Conservation (phyloP, 805 yeast genomes). For the Wickerhamiella australiensis region DNA sequence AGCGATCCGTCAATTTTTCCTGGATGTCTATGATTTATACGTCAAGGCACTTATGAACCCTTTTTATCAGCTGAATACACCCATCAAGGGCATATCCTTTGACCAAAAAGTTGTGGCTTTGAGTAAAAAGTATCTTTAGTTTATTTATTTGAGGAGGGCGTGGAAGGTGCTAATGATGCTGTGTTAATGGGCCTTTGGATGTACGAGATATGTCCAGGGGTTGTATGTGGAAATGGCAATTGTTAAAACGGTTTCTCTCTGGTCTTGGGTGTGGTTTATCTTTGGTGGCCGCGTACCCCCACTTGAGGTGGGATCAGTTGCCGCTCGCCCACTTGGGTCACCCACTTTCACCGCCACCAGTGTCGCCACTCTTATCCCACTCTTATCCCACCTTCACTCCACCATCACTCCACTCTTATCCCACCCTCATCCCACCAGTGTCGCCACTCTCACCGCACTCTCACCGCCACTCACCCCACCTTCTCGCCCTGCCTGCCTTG, state of each 20-base stretch:
- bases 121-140: slow-evolving; percentile 57
- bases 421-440: neutral
- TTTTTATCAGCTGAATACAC: slow-evolving; percentile 64
- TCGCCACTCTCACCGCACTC: neutral
- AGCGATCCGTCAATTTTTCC: slow-evolving; percentile 67
- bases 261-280: too few relatives aligned
- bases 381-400: too few relatives aligned
- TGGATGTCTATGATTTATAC: slow-evolving; percentile 76
- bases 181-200: neutral
- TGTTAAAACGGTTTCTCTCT: too few relatives aligned
- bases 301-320: too few relatives aligned
- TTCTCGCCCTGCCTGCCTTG: neutral
- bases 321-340: too few relatives aligned
- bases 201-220: neutral
- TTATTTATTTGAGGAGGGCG: neutral
- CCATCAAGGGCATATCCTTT: slow-evolving; percentile 60
- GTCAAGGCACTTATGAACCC: slow-evolving; percentile 79
- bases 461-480: too few relatives aligned
- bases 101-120: slow-evolving; percentile 59
- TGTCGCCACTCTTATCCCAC: too few relatives aligned
- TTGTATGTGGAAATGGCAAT: neutral
- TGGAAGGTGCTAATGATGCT: neutral
- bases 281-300: too few relatives aligned
- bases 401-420: neutral
- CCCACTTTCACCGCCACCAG: too few relatives aligned